phyloP scores from a whole-genome alignment of 495 filamentous ascomycete genomes.

The Daldinia vernicosa region DNA sequence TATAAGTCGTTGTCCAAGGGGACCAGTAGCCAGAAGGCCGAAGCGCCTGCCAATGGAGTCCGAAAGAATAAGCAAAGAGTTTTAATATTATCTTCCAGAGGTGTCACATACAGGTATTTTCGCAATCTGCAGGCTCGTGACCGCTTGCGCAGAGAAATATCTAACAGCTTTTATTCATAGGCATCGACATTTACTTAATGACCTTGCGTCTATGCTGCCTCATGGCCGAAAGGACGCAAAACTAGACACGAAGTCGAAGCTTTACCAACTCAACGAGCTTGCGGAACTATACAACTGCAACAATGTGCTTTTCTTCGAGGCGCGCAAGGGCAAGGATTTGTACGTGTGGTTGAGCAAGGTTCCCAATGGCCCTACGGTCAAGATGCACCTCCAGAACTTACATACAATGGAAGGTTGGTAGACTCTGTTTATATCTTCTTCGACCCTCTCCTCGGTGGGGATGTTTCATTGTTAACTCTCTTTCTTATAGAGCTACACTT shows the following conservation, averaged over 20 bases:
- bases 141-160: background rate
- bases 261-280: constrained; percentile 92
- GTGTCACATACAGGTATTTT: constrained; percentile 82
- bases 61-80: constrained; percentile 76
- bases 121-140: background rate
- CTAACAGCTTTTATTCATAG: constrained; percentile 52
- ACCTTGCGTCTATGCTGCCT: constrained; percentile 87
- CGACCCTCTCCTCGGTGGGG: background rate
- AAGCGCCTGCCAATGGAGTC: constrained; percentile 49
- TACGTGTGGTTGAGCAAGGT: constrained; percentile 95
- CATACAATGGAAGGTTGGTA: constrained; percentile 46
- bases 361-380: constrained; percentile 87
- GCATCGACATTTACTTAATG: constrained; percentile 90
- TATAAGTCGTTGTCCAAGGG: constrained; percentile 90
- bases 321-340: constrained; percentile 90
- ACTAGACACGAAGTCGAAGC: constrained; percentile 93
- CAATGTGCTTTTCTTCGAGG: constrained; percentile 96
- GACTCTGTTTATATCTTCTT: constrained; percentile 36
- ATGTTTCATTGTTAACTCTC: constrained; percentile 4
- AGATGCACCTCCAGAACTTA: constrained; percentile 78
- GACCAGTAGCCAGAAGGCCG: constrained; percentile 58
- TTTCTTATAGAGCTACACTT: constrained; percentile 81
- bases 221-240: constrained; percentile 95
- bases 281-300: constrained; percentile 99
- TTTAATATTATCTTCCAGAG: constrained; percentile 86